Percentiles rank a stretch among this genome's conserved stretches.
phyloP scores from a whole-genome alignment of 148 eudicot species.

The Mesembryanthemum crystallinum region DNA sequence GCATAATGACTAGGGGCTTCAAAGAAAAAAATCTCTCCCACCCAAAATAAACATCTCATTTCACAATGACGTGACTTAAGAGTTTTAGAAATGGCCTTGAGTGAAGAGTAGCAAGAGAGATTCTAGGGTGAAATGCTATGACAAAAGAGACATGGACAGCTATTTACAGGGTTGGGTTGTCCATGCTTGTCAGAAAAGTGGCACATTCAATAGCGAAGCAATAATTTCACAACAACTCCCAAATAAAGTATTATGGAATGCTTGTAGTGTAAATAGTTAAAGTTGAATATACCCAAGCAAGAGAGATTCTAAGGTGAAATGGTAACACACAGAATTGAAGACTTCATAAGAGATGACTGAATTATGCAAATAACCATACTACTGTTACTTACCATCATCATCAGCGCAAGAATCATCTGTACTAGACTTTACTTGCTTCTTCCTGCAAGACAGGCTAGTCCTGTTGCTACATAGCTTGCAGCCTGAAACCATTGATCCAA shows the following conservation, averaged over 20 bases:
- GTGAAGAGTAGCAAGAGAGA: neutral
- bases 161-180: too few relatives aligned
- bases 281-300: too few relatives aligned
- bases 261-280: neutral
- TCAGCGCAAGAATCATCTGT: constrained; percentile 32
- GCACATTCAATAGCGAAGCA: too few relatives aligned
- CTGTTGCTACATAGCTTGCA: constrained; percentile 33
- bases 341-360: neutral
- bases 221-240: neutral
- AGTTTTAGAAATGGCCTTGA: neutral
- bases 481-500: constrained; percentile 33
- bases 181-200: too few relatives aligned
- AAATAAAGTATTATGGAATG: neutral
- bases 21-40: neutral
- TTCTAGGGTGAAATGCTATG: neutral
- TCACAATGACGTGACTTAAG: neutral
- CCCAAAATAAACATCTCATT: neutral
- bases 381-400: constrained; percentile 42
- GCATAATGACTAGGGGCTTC: neutral
- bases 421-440: constrained; percentile 27
- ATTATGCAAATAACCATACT: constrained; percentile 3
- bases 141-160: neutral
- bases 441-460: constrained; percentile 21
- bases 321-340: neutral
- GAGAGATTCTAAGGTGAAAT: too few relatives aligned